These are phyloP conservation scores for Aspergillus cristatus DNA, from an alignment of 495 filamentous ascomycete species.

Conservation along the genomic window DNA sequence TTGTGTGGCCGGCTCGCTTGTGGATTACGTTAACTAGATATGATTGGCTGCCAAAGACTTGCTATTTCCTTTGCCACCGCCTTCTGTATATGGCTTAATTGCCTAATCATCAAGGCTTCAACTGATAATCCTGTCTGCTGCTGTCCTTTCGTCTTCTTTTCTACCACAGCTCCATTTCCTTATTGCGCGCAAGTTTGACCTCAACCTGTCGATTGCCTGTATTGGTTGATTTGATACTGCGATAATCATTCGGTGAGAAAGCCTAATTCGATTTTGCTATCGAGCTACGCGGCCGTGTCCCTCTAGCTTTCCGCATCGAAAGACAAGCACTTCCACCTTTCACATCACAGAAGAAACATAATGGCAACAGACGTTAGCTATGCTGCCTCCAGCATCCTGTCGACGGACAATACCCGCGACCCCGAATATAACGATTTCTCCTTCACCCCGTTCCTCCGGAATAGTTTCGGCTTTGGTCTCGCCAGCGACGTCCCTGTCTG, in stretches of 20 bases:
- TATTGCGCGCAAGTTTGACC: too few species aligned
- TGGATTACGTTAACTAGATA: background rate
- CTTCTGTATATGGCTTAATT: background rate
- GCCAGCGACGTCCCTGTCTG: constrained; percentile 66
- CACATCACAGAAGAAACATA: background rate
- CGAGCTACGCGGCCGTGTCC: too few species aligned
- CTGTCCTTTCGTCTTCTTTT: too few species aligned
- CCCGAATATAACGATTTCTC: constrained; percentile 53
- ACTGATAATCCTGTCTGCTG: background rate
- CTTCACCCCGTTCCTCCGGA: constrained; percentile 65
- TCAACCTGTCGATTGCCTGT: too few species aligned
- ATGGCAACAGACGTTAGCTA: constrained; percentile 34
- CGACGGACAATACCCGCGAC: constrained; percentile 37
- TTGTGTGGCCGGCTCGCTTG: too few species aligned
- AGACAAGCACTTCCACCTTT: too few species aligned
- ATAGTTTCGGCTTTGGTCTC: constrained; percentile 69
- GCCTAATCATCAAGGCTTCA: background rate
- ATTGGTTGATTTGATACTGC: too few species aligned
- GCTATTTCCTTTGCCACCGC: background rate
- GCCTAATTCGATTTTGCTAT: too few species aligned
- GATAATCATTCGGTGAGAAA: too few species aligned
- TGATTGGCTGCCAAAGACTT: background rate
- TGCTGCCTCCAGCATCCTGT: constrained; percentile 26
- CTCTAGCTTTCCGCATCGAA: too few species aligned
- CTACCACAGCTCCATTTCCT: too few species aligned